Evolutionary conservation across 1,284 basidiomycete species (phyloP), one percentile per base, ranked within the genome.

Genomic region (Leccinum angustisporum): DNA sequence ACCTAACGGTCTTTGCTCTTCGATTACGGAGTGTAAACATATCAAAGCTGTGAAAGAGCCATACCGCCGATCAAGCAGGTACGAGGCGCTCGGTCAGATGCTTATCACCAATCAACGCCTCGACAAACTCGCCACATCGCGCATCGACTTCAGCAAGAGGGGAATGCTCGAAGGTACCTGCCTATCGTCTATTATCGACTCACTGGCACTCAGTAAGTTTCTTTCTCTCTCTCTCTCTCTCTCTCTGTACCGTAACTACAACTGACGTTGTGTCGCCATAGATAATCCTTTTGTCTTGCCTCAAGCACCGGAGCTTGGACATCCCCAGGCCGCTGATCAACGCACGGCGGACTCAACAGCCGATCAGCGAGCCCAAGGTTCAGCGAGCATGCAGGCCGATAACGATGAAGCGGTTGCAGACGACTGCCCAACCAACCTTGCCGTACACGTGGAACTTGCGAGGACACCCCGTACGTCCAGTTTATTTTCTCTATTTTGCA

Each of bases 61-160:
- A 2, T 55, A 18, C 4, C 21, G 54, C 10, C 8, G 34, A 7
- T 38, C 34, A 4, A 55, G 25, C 54, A 38, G 31, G 13, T 38
- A 34, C 6, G 6, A 55, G 7, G 34, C 34, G 6, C 54, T 55
- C 3, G 14, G 54, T 27, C 54, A 55, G 10, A 55, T 65, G 46
- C 62, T 65, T 6, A 18, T 36, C 18, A 63, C 50, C 4, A 63
- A 63, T 13, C 62, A 63, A n/a, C 10, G 6, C 4, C 62, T 60
- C 4, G 38, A 65, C 48, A 66, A 66, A 27, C 13, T 61, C 2
- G 55, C 63, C 1, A n/a, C 63, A 0, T 4, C 63, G 5, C 30
- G 2, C 2, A 33, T 61, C 0, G 57, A 68, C 16, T 74, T 72
- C 36, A 31, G 7, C 0, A 33, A 5, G 13, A 31, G 10, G 2